Evolutionary conservation across 257 asterid genomes (phyloP).

Genomic region (Solanum chilense): DNA sequence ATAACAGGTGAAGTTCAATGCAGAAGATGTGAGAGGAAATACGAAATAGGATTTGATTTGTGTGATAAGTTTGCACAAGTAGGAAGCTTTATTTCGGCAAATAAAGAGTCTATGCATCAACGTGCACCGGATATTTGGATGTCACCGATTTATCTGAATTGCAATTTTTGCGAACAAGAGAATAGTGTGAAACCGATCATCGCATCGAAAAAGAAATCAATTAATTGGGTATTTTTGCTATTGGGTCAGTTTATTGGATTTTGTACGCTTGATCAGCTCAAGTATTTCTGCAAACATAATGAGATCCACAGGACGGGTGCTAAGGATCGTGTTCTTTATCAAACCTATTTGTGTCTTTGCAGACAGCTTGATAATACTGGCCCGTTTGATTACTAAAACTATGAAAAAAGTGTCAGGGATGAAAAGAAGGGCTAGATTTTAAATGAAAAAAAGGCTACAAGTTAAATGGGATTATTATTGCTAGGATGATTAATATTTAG

Average conservation of each 20-base stretch:
- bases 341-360: conserved; percentile 49
- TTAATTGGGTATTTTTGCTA: conserved; percentile 75
- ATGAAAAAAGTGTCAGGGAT: neutral
- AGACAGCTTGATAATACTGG: conserved; percentile 64
- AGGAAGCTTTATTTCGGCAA: conserved; percentile 5
- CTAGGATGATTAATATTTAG: neutral
- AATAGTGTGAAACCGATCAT: conserved; percentile 45
- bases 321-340: conserved; percentile 67
- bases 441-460: neutral
- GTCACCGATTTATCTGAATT: conserved; percentile 32
- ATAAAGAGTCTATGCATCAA: conserved; percentile 28
- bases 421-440: neutral
- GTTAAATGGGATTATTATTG: neutral
- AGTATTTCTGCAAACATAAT: conserved; percentile 79
- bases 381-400: conserved; percentile 32
- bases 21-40: conserved; percentile 43
- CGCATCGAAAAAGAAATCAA: conserved; percentile 26
- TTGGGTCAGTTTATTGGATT: conserved; percentile 60
- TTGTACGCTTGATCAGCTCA: conserved; percentile 70
- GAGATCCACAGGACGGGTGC: conserved; percentile 84
- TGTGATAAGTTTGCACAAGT: conserved; percentile 19
- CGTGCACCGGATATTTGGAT: conserved; percentile 55
- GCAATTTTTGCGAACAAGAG: conserved; percentile 35
- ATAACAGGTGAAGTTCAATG: conserved; percentile 61
- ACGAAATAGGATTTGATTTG: conserved; percentile 27